These are phyloP conservation scores for Keithomyces neogunnii DNA, from an alignment of 2,329 filamentous ascomycete genomes.

Conservation along the genomic window DNA sequence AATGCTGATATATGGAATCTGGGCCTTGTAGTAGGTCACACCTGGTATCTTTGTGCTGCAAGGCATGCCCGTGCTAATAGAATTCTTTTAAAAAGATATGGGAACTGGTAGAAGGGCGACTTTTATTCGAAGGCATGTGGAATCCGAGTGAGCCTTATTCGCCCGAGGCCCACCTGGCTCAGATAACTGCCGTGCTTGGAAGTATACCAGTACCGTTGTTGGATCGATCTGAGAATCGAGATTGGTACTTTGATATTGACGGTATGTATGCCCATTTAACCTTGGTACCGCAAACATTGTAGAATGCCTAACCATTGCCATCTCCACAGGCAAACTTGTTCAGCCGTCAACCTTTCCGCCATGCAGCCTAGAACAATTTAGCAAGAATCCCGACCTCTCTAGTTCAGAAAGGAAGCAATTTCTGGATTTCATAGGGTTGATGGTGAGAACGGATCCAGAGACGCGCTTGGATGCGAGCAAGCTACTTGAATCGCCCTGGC, in stretches of 20 bases:
- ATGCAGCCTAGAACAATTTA: constrained; percentile 6
- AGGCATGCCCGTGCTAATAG: background rate
- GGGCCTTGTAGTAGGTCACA: constrained; percentile 4
- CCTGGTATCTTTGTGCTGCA: background rate
- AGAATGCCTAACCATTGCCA: background rate
- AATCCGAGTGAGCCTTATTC: constrained; percentile 11
- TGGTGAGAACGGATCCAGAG: constrained; percentile 7
- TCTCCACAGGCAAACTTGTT: constrained; percentile 8
- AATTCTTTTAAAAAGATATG: constrained; percentile 11
- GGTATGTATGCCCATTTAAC: background rate
- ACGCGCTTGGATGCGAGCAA: constrained; percentile 6
- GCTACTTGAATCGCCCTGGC: constrained; percentile 7
- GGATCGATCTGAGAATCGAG: background rate
- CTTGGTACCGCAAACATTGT: background rate
- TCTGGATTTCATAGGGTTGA: constrained; percentile 8
- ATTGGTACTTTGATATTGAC: background rate
- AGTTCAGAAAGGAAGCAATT: constrained; percentile 5
- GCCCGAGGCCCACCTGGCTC: constrained; percentile 16
- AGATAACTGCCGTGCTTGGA: constrained; percentile 14
- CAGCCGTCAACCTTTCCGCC: constrained; percentile 8
- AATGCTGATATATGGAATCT: constrained; percentile 18
- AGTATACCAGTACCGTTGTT: constrained; percentile 7
- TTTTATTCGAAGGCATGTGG: constrained; percentile 17
- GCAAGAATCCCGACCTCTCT: constrained; percentile 3
- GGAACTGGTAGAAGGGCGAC: constrained; percentile 13